These are phyloP conservation scores for Aspergillus biplanus DNA, from an alignment of 495 filamentous ascomycete species.

Conservation along the genomic window DNA sequence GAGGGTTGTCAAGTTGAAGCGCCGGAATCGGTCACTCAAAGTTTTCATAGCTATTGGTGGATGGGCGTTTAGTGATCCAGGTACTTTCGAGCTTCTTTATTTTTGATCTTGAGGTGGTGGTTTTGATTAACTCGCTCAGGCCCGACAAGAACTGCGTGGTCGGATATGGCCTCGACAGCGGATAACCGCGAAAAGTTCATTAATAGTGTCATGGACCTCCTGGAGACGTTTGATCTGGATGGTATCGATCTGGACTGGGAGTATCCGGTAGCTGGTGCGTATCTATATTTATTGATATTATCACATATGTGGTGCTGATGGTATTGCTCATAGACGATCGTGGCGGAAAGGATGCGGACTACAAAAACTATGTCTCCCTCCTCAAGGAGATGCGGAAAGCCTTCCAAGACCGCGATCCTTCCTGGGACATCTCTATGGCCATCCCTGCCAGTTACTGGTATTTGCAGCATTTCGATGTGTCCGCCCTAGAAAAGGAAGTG, in stretches of 20 bases:
- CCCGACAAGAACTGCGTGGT: conserved; percentile 10
- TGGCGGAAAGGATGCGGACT: conserved; percentile 41
- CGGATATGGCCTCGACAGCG: conserved; percentile 16
- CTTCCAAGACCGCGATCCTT: not conserved
- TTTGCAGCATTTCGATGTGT: conserved; percentile 51
- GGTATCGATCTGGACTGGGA: conserved; percentile 53
- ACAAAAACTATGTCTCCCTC: conserved; percentile 45
- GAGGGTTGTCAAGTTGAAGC: not conserved
- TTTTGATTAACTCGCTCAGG: not conserved
- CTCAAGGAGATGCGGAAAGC: conserved; percentile 33
- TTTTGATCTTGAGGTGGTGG: too few species aligned
- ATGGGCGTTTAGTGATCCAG: conserved; percentile 21
- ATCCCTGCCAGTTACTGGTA: conserved; percentile 56
- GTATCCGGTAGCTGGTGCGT: conserved; percentile 42
- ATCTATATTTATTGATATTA: too few species aligned
- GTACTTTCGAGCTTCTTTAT: not conserved
- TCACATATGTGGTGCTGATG: too few species aligned
- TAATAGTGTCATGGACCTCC: conserved; percentile 37
- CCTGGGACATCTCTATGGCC: conserved; percentile 41
- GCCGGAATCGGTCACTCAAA: not conserved
- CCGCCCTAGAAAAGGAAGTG: conserved; percentile 31
- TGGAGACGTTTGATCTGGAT: conserved; percentile 49
- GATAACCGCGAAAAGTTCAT: conserved; percentile 42
- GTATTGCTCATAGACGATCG: conserved; percentile 30
- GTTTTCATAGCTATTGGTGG: conserved; percentile 16